A percentile compares a stretch with the other conserved stretches of the same genome.
Evolutionary conservation across 257 asterid genomes (phyloP).

Genomic region (Solanum piurae): DNA sequence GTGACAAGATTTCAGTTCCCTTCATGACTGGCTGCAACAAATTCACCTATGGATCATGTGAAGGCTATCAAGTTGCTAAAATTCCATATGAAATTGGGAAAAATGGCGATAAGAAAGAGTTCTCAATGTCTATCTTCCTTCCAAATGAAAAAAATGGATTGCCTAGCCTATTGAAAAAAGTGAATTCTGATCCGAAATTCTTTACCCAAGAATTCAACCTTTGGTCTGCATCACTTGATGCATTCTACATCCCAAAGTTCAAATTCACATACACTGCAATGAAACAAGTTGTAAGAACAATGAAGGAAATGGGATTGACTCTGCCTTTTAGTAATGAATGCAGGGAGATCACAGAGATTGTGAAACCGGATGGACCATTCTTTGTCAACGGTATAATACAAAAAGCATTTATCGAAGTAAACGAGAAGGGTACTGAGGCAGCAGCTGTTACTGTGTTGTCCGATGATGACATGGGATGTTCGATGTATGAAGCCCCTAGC

Average conservation of each 20-base stretch:
- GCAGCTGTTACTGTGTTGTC: constrained; percentile 15
- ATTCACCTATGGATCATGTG: background rate
- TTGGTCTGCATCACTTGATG: background rate
- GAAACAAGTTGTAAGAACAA: background rate
- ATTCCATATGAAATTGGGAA: constrained; percentile 1
- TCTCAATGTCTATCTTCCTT: background rate
- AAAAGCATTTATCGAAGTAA: constrained; percentile 25
- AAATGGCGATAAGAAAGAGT: background rate
- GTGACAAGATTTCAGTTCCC: background rate
- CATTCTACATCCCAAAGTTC: constrained; percentile 9
- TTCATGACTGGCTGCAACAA: constrained; percentile 8
- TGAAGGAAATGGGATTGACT: background rate
- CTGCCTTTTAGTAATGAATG: background rate
- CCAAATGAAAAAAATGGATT: constrained; percentile 5
- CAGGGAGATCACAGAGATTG: background rate
- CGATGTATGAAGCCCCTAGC: background rate
- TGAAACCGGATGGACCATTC: background rate
- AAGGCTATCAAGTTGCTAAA: constrained; percentile 3
- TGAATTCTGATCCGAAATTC: background rate
- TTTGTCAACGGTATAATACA: constrained; percentile 21
- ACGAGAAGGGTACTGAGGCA: constrained; percentile 34
- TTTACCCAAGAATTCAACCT: background rate
- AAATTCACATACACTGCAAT: background rate
- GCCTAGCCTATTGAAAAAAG: background rate
- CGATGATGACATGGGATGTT: background rate